Base-by-base conservation (phyloP, 2,329 filamentous ascomycete species). In the Curvularia hawaiiensis region DNA sequence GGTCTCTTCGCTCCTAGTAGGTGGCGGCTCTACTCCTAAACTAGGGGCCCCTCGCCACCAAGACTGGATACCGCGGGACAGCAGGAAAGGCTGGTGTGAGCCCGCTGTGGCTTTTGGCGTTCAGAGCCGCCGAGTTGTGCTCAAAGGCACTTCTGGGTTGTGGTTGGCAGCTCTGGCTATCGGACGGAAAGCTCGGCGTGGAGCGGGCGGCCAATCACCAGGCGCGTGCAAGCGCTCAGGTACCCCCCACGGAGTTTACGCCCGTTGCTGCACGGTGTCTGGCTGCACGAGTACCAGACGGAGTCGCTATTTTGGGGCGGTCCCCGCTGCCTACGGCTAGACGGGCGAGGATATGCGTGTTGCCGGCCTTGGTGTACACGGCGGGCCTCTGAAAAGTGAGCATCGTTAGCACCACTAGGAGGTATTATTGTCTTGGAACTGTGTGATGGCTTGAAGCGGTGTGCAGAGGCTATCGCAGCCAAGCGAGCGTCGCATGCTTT, bases 81-180 rank as follows among this genome's bases (percentile, higher is more conserved):
- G 45, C 56, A 56, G 56, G 58, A 50, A 44, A 46, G 50, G 52
- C 56, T 67, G 60, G 61, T 53, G 60, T 58, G 57, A 60, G 60
- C 52, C 60, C 64, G 62, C 45, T 56, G 63, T 68, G 63, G 59
- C 59, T 54, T 58, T n/a, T 44, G 52, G 55, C 54, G 52, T 58
- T 66, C 58, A 38, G 66, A 71, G 58, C 61, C 71, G 73, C 73
- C 69, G 66, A 65, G 69, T 58, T 55, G 43, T 66, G 51, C 54
- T 52, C 59, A 63, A 67, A 63, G 67, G 64, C 62, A 66, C 50
- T 54, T 52, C 50, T 54, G 54, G 63, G 40, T 69, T 35, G 70
- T 75, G 73, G 71, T 71, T 75, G 73, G 73, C 60, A 70, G 67
- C 65, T 64, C 60, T 50, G 54, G 48, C 62, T 58, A 44, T 61